Evolutionary conservation across 192 early-diverging fungal species (phyloP).

Genomic region (Podila horticola): DNA sequence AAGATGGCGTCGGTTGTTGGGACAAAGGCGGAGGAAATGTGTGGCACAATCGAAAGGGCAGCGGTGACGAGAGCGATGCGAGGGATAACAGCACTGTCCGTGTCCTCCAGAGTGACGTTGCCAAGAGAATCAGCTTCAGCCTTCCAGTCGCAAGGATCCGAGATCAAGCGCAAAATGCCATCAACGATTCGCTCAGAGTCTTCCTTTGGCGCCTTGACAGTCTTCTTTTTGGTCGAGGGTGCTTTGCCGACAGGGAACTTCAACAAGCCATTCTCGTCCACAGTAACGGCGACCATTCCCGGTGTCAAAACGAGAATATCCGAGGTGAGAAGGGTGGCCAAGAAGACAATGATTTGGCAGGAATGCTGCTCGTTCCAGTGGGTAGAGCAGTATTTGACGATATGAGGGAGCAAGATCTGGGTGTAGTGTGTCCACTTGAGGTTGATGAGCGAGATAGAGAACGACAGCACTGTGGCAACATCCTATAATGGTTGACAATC

Average conservation of each 20-base stretch:
- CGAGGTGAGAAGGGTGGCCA: conserved; percentile 56
- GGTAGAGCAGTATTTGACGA: conserved; percentile 63
- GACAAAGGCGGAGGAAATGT: conserved; percentile 46
- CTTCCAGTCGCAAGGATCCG: conserved; percentile 58
- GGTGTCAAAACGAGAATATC: conserved; percentile 45
- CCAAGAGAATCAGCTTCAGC: conserved; percentile 55
- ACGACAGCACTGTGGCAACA: conserved; percentile 66
- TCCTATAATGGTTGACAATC: conserved; percentile 49
- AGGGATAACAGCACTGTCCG: conserved; percentile 29
- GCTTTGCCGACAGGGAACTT: conserved; percentile 52
- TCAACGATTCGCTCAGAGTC: conserved; percentile 39
- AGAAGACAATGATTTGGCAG: conserved; percentile 57
- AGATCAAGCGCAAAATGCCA: conserved; percentile 51
- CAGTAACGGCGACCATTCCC: conserved; percentile 56
- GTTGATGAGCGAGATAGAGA: conserved; percentile 72
- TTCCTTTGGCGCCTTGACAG: conserved; percentile 16
- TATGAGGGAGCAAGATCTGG: conserved; percentile 77
- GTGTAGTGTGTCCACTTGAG: conserved; percentile 77
- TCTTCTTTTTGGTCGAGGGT: conserved; percentile 18
- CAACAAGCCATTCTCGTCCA: conserved; percentile 59
- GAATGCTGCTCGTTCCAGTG: conserved; percentile 45
- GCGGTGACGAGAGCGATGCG: conserved; percentile 52
- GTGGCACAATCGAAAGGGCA: conserved; percentile 56
- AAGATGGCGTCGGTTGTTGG: conserved; percentile 30
- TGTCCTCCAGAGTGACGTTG: conserved; percentile 29